Evolutionary conservation across 2,329 filamentous ascomycete species (phyloP), one percentile per base, ranked within the genome.

Genomic region (Tolypocladium tundrense): DNA sequence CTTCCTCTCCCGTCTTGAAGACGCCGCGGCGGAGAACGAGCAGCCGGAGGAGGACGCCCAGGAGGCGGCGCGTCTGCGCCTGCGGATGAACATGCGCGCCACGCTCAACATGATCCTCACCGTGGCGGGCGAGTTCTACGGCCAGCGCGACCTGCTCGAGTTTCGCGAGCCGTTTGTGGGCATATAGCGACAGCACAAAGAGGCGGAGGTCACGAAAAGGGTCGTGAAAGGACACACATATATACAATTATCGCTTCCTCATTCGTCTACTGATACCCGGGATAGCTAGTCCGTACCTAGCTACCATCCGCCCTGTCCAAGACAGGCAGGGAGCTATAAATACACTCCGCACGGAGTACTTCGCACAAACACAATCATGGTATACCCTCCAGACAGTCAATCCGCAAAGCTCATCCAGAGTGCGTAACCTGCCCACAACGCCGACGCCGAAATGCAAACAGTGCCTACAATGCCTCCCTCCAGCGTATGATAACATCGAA

Each of bases 41-140:
- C 63, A 66, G 7, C 68, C 68, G 27, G 63, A 66, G 5, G 61
- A 33, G 1, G 62, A 67, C 21, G 60, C 65, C 21, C 65, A 65
- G 51, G 66, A 71, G 54, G 63, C 61, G 3, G 65, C 67, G 4
- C 64, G 63, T 59, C 62, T 66, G 41, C 69, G 76, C n/a, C 69
- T 69, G 43, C 74, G 73, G 43, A 72, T 76, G 65, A 83, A 80
- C 68, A 79, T 78, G 75, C 78, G 82, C 35, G 87, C 85, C n/a
- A 91, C 91, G 45, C 78, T 97, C 40, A 92, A 95, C 73, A 96
- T 96, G 90, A 90, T 97, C 56, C 77, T 97, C 64, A 94, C 90
- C 0, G 81, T 97, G 41, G 87, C 88, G 53, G 92, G 91, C 65
- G 91, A 96, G 73, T 85, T 89, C 63, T 97, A 92, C 72, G 91